A percentile compares a stretch with the other conserved stretches of the same genome.
phyloP scores from a whole-genome alignment of 2,329 filamentous ascomycete species.

The Chlorencoelia australis region DNA sequence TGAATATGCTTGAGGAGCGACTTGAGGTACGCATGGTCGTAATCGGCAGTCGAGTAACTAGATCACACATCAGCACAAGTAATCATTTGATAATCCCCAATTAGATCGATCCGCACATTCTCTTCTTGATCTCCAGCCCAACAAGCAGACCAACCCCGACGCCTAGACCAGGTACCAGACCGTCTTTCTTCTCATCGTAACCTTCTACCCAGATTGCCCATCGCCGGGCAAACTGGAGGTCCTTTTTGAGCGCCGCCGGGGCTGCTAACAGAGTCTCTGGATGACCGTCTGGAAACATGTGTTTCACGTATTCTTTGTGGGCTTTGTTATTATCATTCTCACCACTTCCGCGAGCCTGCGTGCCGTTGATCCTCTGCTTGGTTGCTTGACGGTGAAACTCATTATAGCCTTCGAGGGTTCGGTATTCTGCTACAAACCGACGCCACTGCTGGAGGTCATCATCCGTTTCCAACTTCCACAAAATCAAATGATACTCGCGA shows the following conservation, averaged over 20 bases:
- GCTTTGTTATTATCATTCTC: slow-evolving; percentile 1
- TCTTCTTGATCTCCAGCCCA: slow-evolving; percentile 10
- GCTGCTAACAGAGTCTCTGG: slow-evolving; percentile 1
- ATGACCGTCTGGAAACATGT: slow-evolving; percentile 2
- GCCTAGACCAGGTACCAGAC: slow-evolving; percentile 6
- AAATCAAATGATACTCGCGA: slow-evolving; percentile 1
- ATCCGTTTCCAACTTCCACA: slow-evolving; percentile 1
- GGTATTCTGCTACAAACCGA: slow-evolving; percentile 1
- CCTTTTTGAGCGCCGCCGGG: slow-evolving; percentile 3
- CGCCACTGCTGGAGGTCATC: neutral
- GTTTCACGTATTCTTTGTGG: slow-evolving; percentile 2
- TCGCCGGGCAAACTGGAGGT: slow-evolving; percentile 3
- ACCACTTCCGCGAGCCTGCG: neutral
- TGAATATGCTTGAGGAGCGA: slow-evolving; percentile 9
- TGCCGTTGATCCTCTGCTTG: neutral
- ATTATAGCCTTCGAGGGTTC: slow-evolving; percentile 1
- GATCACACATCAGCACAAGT: slow-evolving; percentile 8
- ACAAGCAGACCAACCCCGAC: slow-evolving; percentile 6
- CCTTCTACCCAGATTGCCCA: slow-evolving; percentile 5
- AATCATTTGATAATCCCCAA: slow-evolving; percentile 5
- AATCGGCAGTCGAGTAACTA: slow-evolving; percentile 11
- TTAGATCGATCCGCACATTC: slow-evolving; percentile 7
- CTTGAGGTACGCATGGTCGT: slow-evolving; percentile 9
- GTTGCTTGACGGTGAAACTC: slow-evolving; percentile 1
- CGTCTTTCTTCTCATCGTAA: slow-evolving; percentile 5